phyloP scores from a whole-genome alignment of 495 filamentous ascomycete species.

The Lentithecium fluviatile region DNA sequence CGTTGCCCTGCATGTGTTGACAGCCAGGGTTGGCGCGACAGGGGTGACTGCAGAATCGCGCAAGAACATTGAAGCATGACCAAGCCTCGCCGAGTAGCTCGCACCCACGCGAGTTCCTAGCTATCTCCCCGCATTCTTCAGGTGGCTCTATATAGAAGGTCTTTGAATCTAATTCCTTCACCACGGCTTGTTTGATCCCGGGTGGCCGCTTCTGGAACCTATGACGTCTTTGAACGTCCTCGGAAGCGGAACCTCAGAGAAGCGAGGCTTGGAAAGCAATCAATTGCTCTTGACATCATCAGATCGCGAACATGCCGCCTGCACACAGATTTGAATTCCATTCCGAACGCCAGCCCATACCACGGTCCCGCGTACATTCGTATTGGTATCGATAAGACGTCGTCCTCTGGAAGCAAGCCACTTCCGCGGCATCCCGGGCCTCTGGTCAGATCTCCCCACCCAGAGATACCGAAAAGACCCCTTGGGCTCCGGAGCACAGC shows the following conservation, averaged over 20 bases:
- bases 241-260: background rate
- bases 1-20: too few species aligned
- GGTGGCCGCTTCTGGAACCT: background rate
- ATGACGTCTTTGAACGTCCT: conserved; percentile 3
- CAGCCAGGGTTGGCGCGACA: too few species aligned
- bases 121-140: too few species aligned
- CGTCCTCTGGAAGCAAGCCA: conserved; percentile 7
- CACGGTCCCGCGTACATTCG: too few species aligned
- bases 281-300: background rate
- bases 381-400: conserved; percentile 5
- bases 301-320: too few species aligned
- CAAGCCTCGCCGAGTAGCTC: background rate
- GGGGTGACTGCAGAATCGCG: too few species aligned
- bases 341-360: too few species aligned
- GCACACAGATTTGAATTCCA: too few species aligned
- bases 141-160: too few species aligned
- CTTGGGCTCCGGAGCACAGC: conserved; percentile 5
- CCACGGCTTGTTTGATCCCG: background rate
- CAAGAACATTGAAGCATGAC: background rate
- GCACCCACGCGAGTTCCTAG: too few species aligned
- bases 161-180: too few species aligned
- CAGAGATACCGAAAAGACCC: too few species aligned
- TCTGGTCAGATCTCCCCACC: background rate
- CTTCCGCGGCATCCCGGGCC: conserved; percentile 24
- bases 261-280: background rate